phyloP scores from a whole-genome alignment of 768 basidiomycete genomes.

The Podaxis pistillaris region DNA sequence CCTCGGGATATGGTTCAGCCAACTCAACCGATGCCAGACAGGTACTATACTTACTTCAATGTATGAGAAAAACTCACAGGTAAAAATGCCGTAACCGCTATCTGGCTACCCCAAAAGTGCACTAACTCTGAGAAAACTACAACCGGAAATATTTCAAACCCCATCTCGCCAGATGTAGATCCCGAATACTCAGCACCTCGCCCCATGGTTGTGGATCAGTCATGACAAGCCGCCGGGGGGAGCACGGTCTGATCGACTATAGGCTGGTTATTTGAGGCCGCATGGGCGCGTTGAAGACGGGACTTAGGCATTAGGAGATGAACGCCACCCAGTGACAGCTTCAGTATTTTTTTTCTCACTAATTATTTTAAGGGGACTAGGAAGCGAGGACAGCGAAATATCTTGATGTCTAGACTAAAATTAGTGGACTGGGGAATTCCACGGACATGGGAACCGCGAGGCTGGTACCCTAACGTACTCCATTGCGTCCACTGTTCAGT shows the following conservation, averaged over 20 bases:
- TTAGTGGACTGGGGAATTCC: neutral
- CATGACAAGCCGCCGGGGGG: too few species aligned
- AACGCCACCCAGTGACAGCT: neutral
- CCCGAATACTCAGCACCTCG: too few species aligned
- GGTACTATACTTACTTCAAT: neutral
- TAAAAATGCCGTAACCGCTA: neutral
- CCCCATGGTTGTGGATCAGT: too few species aligned
- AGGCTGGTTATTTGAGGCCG: too few species aligned
- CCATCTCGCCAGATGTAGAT: too few species aligned
- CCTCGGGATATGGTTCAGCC: neutral
- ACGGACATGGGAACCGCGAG: neutral
- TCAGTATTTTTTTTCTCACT: neutral
- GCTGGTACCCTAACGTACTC: neutral
- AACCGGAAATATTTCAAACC: too few species aligned
- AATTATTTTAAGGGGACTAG: neutral
- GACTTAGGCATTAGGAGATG: neutral
- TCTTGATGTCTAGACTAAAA: neutral
- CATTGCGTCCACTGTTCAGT: neutral
- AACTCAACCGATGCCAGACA: neutral
- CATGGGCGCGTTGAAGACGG: neutral
- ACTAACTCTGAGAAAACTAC: neutral
- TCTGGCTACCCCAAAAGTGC: neutral
- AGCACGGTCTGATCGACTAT: too few species aligned
- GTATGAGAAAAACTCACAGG: neutral
- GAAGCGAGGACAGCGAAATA: neutral